These are phyloP conservation scores for Yarrowia sp. DNA, from an alignment of 805 yeast genomes.

Conservation along the genomic window DNA sequence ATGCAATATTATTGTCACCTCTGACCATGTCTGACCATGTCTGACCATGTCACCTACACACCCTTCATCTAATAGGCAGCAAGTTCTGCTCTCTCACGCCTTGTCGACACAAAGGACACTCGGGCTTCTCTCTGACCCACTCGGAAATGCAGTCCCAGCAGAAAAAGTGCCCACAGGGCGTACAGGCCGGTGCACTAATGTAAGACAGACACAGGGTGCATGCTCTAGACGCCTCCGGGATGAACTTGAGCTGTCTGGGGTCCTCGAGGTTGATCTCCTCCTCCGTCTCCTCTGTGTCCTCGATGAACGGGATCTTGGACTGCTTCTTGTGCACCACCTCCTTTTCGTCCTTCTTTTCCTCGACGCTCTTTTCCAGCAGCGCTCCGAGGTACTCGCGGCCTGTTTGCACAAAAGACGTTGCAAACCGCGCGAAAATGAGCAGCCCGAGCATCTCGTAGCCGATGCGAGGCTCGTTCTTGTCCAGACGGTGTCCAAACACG, in stretches of 20 bases:
- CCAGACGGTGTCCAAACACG: slow-evolving; percentile 44
- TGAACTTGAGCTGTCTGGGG: slow-evolving; percentile 56
- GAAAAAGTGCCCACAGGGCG: slow-evolving; percentile 88
- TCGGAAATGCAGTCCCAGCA: slow-evolving; percentile 90
- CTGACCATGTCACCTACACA: no score
- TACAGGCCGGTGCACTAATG: slow-evolving; percentile 79
- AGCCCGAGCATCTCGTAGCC: slow-evolving; percentile 70
- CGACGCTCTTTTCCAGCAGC: neutral
- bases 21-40: no score
- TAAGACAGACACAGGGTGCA: slow-evolving; percentile 82
- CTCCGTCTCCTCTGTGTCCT: slow-evolving; percentile 27
- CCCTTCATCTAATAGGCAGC: slow-evolving; percentile 58
- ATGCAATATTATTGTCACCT: no score
- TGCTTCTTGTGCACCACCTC: slow-evolving; percentile 21
- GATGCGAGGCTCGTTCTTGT: slow-evolving; percentile 36
- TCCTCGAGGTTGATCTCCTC: slow-evolving; percentile 47
- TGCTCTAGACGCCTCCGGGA: slow-evolving; percentile 65
- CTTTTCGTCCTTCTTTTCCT: neutral
- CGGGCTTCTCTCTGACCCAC: slow-evolving; percentile 85
- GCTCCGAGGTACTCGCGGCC: neutral
- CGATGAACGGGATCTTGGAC: slow-evolving; percentile 28
- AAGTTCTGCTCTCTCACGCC: slow-evolving; percentile 60
- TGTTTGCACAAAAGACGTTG: slow-evolving; percentile 6
- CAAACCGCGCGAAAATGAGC: slow-evolving; percentile 38
- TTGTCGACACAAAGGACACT: slow-evolving; percentile 90